Percentiles rank a stretch among this genome's conserved stretches.
Conservation (phyloP, 2,329 filamentous ascomycete genomes). For the Thielaviopsis populi region DNA sequence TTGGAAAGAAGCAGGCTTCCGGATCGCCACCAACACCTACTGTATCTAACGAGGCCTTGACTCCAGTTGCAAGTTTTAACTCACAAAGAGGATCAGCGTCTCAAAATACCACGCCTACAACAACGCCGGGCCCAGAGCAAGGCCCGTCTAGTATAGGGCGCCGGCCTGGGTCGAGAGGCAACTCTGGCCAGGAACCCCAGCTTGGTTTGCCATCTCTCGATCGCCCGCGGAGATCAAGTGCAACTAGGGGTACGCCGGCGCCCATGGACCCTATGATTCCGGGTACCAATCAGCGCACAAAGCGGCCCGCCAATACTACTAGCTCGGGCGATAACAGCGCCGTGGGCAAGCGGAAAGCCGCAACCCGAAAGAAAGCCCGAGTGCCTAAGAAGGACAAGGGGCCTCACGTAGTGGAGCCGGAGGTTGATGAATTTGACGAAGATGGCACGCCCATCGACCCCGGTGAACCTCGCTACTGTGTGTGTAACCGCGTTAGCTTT, state of each 20-base stretch:
- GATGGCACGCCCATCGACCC: constrained; percentile 58
- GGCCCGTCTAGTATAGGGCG: constrained; percentile 25
- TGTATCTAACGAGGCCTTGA: constrained; percentile 20
- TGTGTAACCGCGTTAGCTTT: constrained; percentile 66
- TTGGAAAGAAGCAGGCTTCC: constrained; percentile 25
- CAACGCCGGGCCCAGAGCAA: constrained; percentile 27
- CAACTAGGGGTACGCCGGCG: constrained; percentile 14
- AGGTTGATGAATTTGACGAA: constrained; percentile 47
- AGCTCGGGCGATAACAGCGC: constrained; percentile 48
- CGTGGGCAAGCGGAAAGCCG: constrained; percentile 55
- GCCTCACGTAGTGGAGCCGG: constrained; percentile 29
- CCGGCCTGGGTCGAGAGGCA: constrained; percentile 38
- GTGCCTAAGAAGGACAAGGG: constrained; percentile 38
- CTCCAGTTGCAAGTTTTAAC: constrained; percentile 18
- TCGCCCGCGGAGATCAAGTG: constrained; percentile 38
- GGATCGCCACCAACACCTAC: constrained; percentile 18
- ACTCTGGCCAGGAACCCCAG: constrained; percentile 36
- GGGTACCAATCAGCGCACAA: constrained; percentile 42
- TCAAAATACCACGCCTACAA: constrained; percentile 21
- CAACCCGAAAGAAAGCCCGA: constrained; percentile 49
- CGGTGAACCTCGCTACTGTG: constrained; percentile 60
- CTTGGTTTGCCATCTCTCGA: constrained; percentile 28
- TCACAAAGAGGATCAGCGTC: constrained; percentile 15
- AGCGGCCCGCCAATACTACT: constrained; percentile 51
- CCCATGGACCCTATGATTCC: constrained; percentile 18